Conservation (phyloP, 2,329 filamentous ascomycete genomes). For the Claviceps spartinae region DNA sequence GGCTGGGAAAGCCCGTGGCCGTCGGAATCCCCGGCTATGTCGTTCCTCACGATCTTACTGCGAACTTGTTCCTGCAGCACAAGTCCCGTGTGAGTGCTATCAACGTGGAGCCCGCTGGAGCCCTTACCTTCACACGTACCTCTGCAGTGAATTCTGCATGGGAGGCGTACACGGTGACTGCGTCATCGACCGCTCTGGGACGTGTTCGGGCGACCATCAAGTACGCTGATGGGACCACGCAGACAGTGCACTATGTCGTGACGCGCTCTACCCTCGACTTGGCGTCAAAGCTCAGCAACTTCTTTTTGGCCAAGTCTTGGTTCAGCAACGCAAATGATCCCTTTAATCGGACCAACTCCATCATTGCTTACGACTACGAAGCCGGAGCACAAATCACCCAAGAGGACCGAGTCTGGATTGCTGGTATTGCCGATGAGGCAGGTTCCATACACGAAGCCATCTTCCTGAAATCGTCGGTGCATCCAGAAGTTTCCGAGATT, state of each 20-base stretch:
- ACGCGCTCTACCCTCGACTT: constrained; percentile 31
- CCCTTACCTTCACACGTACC: constrained; percentile 20
- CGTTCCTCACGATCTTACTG: constrained; percentile 31
- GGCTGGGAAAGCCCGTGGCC: constrained; percentile 32
- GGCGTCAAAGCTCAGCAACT: constrained; percentile 33
- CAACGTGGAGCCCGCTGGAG: constrained; percentile 21
- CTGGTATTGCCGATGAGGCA: constrained; percentile 46
- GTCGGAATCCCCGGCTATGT: constrained; percentile 42
- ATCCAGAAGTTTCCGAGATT: constrained; percentile 35
- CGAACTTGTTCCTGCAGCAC: constrained; percentile 31
- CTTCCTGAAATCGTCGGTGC: constrained; percentile 38
- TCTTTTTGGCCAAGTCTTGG: constrained; percentile 40
- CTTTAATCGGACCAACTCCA: constrained; percentile 38
- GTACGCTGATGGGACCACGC: constrained; percentile 32
- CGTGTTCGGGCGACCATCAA: constrained; percentile 31
- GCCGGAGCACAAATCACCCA: constrained; percentile 27
- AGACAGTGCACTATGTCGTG: constrained; percentile 44
- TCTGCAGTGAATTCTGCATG: constrained; percentile 7
- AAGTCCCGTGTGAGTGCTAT: constrained; percentile 26
- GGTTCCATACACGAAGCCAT: constrained; percentile 43
- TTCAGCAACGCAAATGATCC: constrained; percentile 37
- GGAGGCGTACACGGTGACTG: constrained; percentile 27
- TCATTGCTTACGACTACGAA: constrained; percentile 44
- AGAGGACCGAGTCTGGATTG: constrained; percentile 41
- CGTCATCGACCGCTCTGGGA: constrained; percentile 32